Base-by-base conservation (phyloP, 106 monocot genomes). In the Triglochin maritima region DNA sequence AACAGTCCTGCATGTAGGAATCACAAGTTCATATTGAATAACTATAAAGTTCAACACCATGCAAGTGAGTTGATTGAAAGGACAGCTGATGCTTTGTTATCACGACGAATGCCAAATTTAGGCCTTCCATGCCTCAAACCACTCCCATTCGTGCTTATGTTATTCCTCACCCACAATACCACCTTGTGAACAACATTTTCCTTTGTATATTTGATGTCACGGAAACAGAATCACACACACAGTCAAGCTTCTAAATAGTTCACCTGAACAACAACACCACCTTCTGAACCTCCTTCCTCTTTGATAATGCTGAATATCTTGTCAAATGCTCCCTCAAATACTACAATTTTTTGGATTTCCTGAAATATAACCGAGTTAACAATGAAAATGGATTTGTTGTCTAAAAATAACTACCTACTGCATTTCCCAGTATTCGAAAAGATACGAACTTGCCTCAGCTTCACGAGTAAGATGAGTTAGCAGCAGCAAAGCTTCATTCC, bases 271-370 rank as follows among this genome's bases (percentile, higher is more conserved):
- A 98, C 98, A 75, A 98, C 92, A 60, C 98, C 98, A 78, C 98
- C 98, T 72, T 98, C 98, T 58, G 98, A 92, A 63, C 81, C 92
- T 17, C 98, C 98, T 88, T 98, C 98, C 67, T 98, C 98, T 73
- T 76, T 88, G 64, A 98, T 98, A 71, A 98, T 98, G 75, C 98
- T 98, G 72, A 98, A 89, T 70, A 98, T 89, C 70, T 98, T 92
- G 72, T 98, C 98, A 81, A 86, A 98, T 71, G 79, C 92, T 71
- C 98, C 98, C 65, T 98, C 98, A 77, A 98, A 98, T 72, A 98
- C 92, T 48, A 98, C 80, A 79, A 98, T 92, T 78, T 98, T 98
- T 91, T 98, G 92, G 80, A 98, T 98, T 79, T 98, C 98, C 98
- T 98, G 78, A 68, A 71, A 45, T 10, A 46, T 66, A 59, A 62